Base-by-base conservation (phyloP, 1,139 yeast genomes). In the Candida buenavistaensis region DNA sequence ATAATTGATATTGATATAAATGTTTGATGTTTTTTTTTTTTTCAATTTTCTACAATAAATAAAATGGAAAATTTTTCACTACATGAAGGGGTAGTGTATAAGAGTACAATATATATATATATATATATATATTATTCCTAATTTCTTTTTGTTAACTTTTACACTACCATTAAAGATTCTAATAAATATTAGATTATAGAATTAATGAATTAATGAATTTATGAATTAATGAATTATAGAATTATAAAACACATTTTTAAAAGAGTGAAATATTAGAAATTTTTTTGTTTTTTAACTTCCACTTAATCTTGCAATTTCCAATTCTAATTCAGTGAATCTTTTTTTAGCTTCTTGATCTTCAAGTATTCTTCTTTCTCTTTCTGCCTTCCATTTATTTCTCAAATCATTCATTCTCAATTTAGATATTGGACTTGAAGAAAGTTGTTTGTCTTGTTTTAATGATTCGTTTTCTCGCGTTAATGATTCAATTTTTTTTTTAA, bases 361-460 rank as follows among this genome's bases (percentile, higher is more conserved):
- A 38, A 78, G 64, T 14, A 75, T 75, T 24, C 90, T 59, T 14
- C 84, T 75, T 52, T 83, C 94, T 44, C 89, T 62, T 47, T 84
- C 90, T 2, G 80, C 68, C 48, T 80, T 78, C 82, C 87, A 80
- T 46, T 82, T 66, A 40, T 68, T 75, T 28, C 78, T 75, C 28
- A 84, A 52, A 44, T 80, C 89, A 26, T 78, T 81, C 20, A 82
- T 64, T 39, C 88, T 62, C 31, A 80, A 47, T 39, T 63, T 66
- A 26, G 71, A 59, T 35, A 69, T 52, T 15, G 76, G 68, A 6
- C 61, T 24, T 22, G 22, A 14, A 6, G 37, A 23, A n/a, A 15
- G 27, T 19, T 37, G 7, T n/a, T 22, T n/a, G 11, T 10, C 32
- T 5, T 15, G 17, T 24, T 17, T 21, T 17, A 30, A 11, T 14